These are phyloP conservation scores for Neurospora terricola DNA, from an alignment of 495 filamentous ascomycete species.

Conservation along the genomic window DNA sequence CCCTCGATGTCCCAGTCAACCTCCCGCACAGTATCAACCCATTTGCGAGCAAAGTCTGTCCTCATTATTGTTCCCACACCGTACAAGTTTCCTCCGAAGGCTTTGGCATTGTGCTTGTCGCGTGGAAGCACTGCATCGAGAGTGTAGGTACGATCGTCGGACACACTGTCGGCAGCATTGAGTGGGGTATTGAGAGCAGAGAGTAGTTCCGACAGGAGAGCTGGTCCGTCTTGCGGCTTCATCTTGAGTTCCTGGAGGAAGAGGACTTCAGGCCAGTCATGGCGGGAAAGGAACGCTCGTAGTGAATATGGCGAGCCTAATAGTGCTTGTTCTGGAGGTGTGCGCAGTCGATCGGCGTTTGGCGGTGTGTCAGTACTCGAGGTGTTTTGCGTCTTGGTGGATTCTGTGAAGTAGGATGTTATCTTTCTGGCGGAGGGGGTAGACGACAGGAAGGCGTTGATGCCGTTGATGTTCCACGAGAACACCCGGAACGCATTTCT, in stretches of 20 bases:
- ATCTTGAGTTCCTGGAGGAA: slow-evolving; percentile 48
- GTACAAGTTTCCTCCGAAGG: slow-evolving; percentile 39
- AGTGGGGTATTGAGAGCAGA: slow-evolving; percentile 24
- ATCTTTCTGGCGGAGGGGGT: slow-evolving; percentile 19
- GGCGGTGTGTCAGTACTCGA: not conserved
- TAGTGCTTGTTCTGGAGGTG: not conserved
- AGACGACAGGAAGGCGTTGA: slow-evolving; percentile 27
- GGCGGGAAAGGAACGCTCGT: slow-evolving; percentile 33
- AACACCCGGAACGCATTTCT: slow-evolving; percentile 22
- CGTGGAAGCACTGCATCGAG: slow-evolving; percentile 33
- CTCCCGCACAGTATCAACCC: slow-evolving; percentile 10
- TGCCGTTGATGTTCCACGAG: slow-evolving; percentile 46
- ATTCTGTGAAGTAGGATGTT: slow-evolving; percentile 30
- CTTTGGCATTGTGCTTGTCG: slow-evolving; percentile 38
- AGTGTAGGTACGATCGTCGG: slow-evolving; percentile 26
- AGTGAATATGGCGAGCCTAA: slow-evolving; percentile 11
- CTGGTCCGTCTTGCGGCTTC: slow-evolving; percentile 18
- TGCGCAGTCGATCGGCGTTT: not conserved
- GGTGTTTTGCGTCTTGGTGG: not conserved
- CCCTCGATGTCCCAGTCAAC: slow-evolving; percentile 45
- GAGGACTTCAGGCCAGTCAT: slow-evolving; percentile 37
- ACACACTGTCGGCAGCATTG: slow-evolving; percentile 6
- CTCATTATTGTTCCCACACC: slow-evolving; percentile 41
- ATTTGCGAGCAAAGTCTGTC: slow-evolving; percentile 23
- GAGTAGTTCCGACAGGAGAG: slow-evolving; percentile 15